phyloP scores from a whole-genome alignment of 495 filamentous ascomycete genomes.

The Lasiosphaeria hispida region DNA sequence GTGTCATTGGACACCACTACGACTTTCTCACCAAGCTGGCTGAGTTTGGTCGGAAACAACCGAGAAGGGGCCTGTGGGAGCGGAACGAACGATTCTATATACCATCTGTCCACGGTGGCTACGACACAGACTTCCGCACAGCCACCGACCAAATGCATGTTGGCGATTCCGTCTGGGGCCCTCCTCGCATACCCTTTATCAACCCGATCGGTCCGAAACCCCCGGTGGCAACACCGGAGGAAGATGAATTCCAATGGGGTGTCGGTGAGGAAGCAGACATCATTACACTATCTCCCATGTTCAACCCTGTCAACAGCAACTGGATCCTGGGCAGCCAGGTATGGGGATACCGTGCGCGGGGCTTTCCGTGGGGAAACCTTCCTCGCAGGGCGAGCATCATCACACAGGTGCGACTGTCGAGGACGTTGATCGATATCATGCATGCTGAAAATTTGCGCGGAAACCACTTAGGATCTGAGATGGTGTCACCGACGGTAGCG shows the following conservation, averaged over 20 bases:
- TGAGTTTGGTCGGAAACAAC: constrained; percentile 59
- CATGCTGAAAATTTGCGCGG: constrained; percentile 59
- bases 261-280: constrained; percentile 74
- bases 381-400: constrained; percentile 66
- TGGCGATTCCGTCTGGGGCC: constrained; percentile 60
- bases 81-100: constrained; percentile 72
- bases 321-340: constrained; percentile 63
- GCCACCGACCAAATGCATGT: constrained; percentile 47
- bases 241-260: constrained; percentile 70
- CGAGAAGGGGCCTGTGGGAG: constrained; percentile 70
- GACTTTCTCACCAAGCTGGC: constrained; percentile 61
- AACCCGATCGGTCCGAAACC: constrained; percentile 59
- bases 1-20: constrained; percentile 69
- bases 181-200: constrained; percentile 51
- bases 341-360: constrained; percentile 58
- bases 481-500: constrained; percentile 63
- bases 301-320: constrained; percentile 61
- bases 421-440: constrained; percentile 63
- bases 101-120: constrained; percentile 59
- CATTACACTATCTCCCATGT: constrained; percentile 68
- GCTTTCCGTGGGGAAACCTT: constrained; percentile 46
- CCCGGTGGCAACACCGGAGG: constrained; percentile 49
- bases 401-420: constrained; percentile 62
- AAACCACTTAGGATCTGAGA: constrained; percentile 64
- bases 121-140: constrained; percentile 50